These are phyloP conservation scores for Onygenales sp. DNA, from an alignment of 2,329 filamentous ascomycete genomes.

Conservation along the genomic window DNA sequence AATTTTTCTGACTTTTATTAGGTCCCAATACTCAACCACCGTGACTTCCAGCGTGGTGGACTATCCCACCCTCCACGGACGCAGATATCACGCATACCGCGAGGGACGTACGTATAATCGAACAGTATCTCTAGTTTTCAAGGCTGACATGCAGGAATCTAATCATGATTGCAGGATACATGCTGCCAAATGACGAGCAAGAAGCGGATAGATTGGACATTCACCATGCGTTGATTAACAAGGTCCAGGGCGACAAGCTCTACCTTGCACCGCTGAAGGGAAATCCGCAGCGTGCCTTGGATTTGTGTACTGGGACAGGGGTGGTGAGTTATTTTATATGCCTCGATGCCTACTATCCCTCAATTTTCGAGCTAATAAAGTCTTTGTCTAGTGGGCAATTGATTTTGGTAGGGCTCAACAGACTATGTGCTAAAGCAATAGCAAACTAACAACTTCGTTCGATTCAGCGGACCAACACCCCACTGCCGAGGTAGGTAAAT, in stretches of 20 bases:
- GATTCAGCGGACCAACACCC: conserved; percentile 15
- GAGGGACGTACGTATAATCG: neutral
- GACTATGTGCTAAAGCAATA: neutral
- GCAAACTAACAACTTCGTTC: neutral
- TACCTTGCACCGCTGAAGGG: conserved; percentile 10
- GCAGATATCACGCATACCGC: conserved; percentile 1
- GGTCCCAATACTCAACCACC: neutral
- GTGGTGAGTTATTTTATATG: conserved; percentile 2
- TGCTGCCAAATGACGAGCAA: conserved; percentile 11
- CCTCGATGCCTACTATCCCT: neutral
- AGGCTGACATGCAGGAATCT: neutral
- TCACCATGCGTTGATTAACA: conserved; percentile 10
- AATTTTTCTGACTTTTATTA: neutral
- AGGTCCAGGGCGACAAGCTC: conserved; percentile 7
- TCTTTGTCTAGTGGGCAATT: conserved; percentile 13
- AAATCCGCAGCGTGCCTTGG: conserved; percentile 6
- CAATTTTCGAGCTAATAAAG: too few species aligned
- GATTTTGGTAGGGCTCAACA: conserved; percentile 10
- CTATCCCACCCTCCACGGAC: neutral
- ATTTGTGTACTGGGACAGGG: conserved; percentile 12
- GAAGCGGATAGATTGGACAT: conserved; percentile 10
- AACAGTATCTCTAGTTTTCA: neutral
- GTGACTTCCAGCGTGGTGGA: neutral
- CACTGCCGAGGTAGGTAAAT: conserved; percentile 11
- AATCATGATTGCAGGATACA: neutral